Evolutionary conservation across 2,329 filamentous ascomycete species (phyloP), one percentile per base, ranked within the genome.

Genomic region (Botrytis aclada): DNA sequence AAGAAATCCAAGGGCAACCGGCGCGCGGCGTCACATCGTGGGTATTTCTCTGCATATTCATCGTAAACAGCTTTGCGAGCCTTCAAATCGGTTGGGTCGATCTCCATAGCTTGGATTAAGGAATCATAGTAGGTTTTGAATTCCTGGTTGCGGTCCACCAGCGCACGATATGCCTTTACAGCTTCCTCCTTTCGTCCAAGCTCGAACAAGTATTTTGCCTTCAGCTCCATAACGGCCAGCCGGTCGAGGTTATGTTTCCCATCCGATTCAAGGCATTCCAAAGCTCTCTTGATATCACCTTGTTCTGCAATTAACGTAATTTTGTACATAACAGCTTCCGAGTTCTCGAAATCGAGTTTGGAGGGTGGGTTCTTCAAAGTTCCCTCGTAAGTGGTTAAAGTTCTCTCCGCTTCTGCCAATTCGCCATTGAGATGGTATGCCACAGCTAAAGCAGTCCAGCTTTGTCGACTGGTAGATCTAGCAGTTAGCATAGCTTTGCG

Each of bases 401-500:
- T 93, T 79, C 94, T 94, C 84, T 99, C 96, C 43, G 96, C 97
- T 79, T 96, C 92, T 62, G 87, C 84, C 74, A 96, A 86, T 80
- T 97, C 93, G 1, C 95, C 96, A n/a, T 90, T 88, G 70, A 99
- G 86, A 80, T 99, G 96, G 81, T 97, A 90, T 51, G 95, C 96
- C 73, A 98, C 92, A 58, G 96, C 96, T 74, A 99, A 85, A n/a
- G 94, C 96, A 7, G 96, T 98, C 97, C 97, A 99, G 83, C 95
- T 98, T 84, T 97, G 93, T 77, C 97, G 89, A 74, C 96, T 80
- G 76, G 91, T 89, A 2, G 96, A 93, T 74, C 93, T 90, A 62
- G 93, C 90, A 82, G 96, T 92, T 76, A 99, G 87, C 92, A 99
- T 98, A 72, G 91, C 87, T 75, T 89, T 91, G 78, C 96, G 89